Percentiles rank a stretch among this genome's conserved stretches.
phyloP scores from a whole-genome alignment of 345 rosid genomes.

The Gossypium sturtianum region DNA sequence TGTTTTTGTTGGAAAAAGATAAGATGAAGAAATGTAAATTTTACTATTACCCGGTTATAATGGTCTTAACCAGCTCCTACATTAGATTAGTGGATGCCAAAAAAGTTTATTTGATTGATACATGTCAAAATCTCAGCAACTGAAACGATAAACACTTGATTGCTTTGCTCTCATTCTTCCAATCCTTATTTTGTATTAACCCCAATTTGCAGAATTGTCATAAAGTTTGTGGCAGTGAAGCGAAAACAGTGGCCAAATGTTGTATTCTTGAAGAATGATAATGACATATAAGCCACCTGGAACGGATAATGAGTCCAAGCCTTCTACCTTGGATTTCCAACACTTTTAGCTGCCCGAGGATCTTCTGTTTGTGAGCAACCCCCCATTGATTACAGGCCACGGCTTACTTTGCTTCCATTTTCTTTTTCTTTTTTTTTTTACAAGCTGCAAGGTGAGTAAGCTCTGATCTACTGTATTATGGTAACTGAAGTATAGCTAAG shows the following conservation, averaged over 20 bases:
- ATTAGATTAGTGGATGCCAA: background rate
- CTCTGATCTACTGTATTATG: background rate
- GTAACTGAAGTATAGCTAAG: background rate
- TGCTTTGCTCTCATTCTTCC: too few relatives aligned
- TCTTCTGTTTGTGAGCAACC: background rate
- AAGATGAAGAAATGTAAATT: background rate
- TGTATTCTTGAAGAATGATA: background rate
- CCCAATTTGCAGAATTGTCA: too few relatives aligned
- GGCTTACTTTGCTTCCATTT: background rate
- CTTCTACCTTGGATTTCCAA: slow-evolving; percentile 3
- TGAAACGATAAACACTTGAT: too few relatives aligned
- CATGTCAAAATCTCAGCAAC: too few relatives aligned
- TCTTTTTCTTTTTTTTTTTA: too few relatives aligned
- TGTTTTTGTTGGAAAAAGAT: background rate
- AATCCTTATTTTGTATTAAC: too few relatives aligned
- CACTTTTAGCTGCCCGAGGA: background rate
- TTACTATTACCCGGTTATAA: background rate
- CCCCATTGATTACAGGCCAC: background rate
- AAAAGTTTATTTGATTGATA: background rate
- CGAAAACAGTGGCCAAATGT: background rate
- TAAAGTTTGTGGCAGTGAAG: too few relatives aligned
- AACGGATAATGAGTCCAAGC: background rate
- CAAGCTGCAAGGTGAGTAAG: background rate
- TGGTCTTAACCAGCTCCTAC: background rate
- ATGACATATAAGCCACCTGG: background rate